These are phyloP conservation scores for Mycosphaerelloides madeirae DNA, from an alignment of 2,329 filamentous ascomycete genomes.

Conservation along the genomic window DNA sequence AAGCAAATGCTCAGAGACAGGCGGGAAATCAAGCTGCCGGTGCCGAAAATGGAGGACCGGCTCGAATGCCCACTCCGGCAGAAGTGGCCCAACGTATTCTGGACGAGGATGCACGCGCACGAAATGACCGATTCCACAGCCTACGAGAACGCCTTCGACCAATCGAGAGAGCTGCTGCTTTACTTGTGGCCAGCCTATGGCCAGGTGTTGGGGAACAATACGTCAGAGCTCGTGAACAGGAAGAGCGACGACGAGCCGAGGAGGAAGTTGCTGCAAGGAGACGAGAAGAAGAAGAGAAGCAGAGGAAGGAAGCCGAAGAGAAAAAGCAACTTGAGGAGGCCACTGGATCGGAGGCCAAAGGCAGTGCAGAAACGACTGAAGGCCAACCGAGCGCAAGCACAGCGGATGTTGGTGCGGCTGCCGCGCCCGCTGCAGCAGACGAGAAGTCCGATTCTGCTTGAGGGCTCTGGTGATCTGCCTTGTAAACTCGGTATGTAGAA, in stretches of 20 bases:
- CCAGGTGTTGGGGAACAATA: slow-evolving; percentile 60
- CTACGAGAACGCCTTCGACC: slow-evolving; percentile 39
- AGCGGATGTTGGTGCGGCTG: too few relatives aligned
- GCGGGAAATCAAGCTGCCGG: slow-evolving; percentile 7
- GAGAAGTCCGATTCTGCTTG: too few relatives aligned
- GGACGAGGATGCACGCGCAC: slow-evolving; percentile 20
- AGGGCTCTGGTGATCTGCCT: too few relatives aligned
- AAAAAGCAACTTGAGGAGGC: slow-evolving; percentile 8
- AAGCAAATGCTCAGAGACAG: slow-evolving; percentile 5
- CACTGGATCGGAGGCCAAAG: neutral
- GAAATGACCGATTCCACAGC: slow-evolving; percentile 22
- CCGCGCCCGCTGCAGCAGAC: too few relatives aligned
- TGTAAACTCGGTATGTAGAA: too few relatives aligned
- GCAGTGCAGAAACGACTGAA: neutral
- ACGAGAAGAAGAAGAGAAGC: slow-evolving; percentile 25
- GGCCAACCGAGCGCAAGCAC: neutral
- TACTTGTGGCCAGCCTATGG: slow-evolving; percentile 59
- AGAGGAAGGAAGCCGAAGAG: slow-evolving; percentile 17
- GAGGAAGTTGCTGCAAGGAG: slow-evolving; percentile 26
- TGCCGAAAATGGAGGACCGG: slow-evolving; percentile 11
- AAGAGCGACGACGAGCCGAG: slow-evolving; percentile 27
- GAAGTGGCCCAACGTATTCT: slow-evolving; percentile 40
- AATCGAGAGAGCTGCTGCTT: slow-evolving; percentile 52
- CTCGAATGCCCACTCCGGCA: slow-evolving; percentile 37
- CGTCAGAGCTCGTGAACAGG: slow-evolving; percentile 50